phyloP scores from a whole-genome alignment of 2,329 filamentous ascomycete genomes.

The Acrodontium crateriforme region DNA sequence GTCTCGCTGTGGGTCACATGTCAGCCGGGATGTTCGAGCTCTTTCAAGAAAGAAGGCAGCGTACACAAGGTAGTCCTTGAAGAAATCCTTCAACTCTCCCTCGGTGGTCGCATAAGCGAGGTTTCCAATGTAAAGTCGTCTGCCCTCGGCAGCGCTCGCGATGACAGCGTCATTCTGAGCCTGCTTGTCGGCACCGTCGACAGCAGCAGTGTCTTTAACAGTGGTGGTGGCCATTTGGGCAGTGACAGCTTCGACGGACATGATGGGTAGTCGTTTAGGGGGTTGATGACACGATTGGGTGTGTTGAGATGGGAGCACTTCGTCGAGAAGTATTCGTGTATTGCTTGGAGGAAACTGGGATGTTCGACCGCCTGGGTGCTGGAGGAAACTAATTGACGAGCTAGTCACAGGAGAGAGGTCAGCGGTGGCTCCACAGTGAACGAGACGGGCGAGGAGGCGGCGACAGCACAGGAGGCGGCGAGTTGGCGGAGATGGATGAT shows the following conservation, averaged over 20 bases:
- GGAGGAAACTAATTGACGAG: slow-evolving; percentile 37
- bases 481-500: slow-evolving; percentile 1
- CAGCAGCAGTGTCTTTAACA: slow-evolving; percentile 44
- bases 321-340: slow-evolving; percentile 22
- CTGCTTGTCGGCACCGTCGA: slow-evolving; percentile 49
- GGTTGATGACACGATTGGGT: slow-evolving; percentile 45
- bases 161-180: slow-evolving; percentile 80
- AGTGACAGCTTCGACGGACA: slow-evolving; percentile 85
- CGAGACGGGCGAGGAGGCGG: too few relatives aligned
- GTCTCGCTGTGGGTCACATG: slow-evolving; percentile 56
- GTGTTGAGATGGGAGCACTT: too few relatives aligned
- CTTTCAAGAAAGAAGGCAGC: slow-evolving; percentile 29
- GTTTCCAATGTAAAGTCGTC: slow-evolving; percentile 99
- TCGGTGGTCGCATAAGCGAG: slow-evolving; percentile 99
- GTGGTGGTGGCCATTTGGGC: slow-evolving; percentile 52
- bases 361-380: slow-evolving; percentile 11
- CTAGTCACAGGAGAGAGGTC: slow-evolving; percentile 13
- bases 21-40: slow-evolving; percentile 7
- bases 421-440: too few relatives aligned
- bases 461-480: too few relatives aligned
- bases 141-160: slow-evolving; percentile 94
- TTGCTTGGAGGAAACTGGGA: slow-evolving; percentile 25
- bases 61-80: slow-evolving; percentile 98
- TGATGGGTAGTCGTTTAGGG: slow-evolving; percentile 44
- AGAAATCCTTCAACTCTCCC: slow-evolving; percentile 99